Conservation (phyloP, 2,329 filamentous ascomycete genomes). For the Colletotrichum tamarilloi region DNA sequence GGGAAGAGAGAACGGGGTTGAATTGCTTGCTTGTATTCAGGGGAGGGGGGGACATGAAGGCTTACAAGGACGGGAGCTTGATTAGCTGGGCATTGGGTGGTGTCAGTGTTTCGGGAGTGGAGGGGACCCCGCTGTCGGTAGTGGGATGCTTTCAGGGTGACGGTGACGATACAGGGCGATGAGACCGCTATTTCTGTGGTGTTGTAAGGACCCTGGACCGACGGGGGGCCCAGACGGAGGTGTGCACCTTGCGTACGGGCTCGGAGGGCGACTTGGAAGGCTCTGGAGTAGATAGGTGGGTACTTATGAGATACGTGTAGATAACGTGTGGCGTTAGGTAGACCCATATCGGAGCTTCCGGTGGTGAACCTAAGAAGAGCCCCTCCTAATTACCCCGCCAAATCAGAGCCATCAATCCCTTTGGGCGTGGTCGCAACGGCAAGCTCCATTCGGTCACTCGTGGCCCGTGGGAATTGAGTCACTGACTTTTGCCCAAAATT, state of each 20-base stretch:
- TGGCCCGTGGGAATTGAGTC: constrained; percentile 28
- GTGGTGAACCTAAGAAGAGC: not conserved
- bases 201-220: constrained; percentile 14
- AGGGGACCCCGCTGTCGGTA: constrained; percentile 33
- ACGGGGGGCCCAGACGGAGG: not conserved
- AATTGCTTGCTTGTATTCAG: constrained; percentile 22
- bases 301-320: not conserved
- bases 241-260: not conserved
- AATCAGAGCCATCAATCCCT: constrained; percentile 26
- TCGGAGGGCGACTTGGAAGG: not conserved
- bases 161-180: constrained; percentile 21
- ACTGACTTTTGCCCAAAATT: constrained; percentile 28
- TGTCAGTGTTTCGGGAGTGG: constrained; percentile 33
- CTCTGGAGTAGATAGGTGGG: not conserved
- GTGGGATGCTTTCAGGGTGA: constrained; percentile 17
- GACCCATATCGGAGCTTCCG: not conserved
- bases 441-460: constrained; percentile 20
- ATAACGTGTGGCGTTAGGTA: not conserved
- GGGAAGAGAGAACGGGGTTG: not conserved
- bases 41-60: constrained; percentile 25
- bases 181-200: constrained; percentile 18
- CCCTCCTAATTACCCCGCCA: constrained; percentile 30
- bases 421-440: not conserved
- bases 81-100: constrained; percentile 22
- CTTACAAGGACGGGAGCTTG: constrained; percentile 35